A percentile compares a stretch with the other conserved stretches of the same genome.
Evolutionary conservation across 2,329 filamentous ascomycete genomes (phyloP).

Genomic region (Aspergillus sp.): DNA sequence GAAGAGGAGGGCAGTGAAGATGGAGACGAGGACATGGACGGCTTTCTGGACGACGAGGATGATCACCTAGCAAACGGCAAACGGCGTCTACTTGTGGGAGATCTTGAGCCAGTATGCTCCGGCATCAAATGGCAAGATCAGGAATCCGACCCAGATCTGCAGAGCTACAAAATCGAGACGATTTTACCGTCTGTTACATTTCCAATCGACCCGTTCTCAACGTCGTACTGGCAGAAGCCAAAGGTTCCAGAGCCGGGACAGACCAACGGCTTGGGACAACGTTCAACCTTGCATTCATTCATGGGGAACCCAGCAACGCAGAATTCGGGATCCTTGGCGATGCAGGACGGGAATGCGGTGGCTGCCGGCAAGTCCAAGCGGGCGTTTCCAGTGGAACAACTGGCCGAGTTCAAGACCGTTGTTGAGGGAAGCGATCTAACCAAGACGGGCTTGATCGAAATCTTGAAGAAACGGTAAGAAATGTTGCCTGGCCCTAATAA

Average conservation of each 20-base stretch:
- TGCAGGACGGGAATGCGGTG: slow-evolving; percentile 14
- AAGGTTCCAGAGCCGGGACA: slow-evolving; percentile 24
- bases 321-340: slow-evolving; percentile 6
- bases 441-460: slow-evolving; percentile 72
- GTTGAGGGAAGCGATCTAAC: slow-evolving; percentile 70
- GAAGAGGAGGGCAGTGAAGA: slow-evolving; percentile 62
- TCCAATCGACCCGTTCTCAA: slow-evolving; percentile 82
- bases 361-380: slow-evolving; percentile 31
- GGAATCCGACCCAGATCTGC: slow-evolving; percentile 49
- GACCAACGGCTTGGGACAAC: slow-evolving; percentile 12
- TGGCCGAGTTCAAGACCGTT: slow-evolving; percentile 67
- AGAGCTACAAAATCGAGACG: slow-evolving; percentile 71
- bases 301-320: slow-evolving; percentile 19
- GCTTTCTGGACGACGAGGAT: slow-evolving; percentile 85
- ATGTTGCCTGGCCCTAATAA: neutral
- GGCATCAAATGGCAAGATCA: slow-evolving; percentile 79
- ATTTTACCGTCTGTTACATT: slow-evolving; percentile 57
- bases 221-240: slow-evolving; percentile 68
- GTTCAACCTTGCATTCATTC: slow-evolving; percentile 23
- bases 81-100: slow-evolving; percentile 60
- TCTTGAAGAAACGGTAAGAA: slow-evolving; percentile 67
- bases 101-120: slow-evolving; percentile 73
- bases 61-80: slow-evolving; percentile 58
- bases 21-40: slow-evolving; percentile 83
- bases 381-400: slow-evolving; percentile 58